phyloP scores from a whole-genome alignment of 331 rosid genomes.

The Ulmus americana region DNA sequence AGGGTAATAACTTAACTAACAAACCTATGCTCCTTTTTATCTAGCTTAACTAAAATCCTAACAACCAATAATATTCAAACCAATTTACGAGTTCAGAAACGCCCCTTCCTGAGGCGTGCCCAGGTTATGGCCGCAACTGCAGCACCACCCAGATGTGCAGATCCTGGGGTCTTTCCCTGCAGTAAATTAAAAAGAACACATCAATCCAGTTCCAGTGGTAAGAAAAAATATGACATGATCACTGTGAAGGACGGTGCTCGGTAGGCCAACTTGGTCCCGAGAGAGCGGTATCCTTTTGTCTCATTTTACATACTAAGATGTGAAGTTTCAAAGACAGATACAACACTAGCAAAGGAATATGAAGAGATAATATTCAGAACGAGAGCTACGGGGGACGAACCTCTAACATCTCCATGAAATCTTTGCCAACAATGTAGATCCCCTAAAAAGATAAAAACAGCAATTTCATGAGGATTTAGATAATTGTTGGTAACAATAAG shows the following conservation, averaged over 20 bases:
- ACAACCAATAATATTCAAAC: neutral
- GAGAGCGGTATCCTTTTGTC: neutral
- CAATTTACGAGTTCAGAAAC: constrained; percentile 32
- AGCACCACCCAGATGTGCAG: constrained; percentile 88
- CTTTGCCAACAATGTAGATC: constrained; percentile 62
- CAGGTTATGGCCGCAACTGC: constrained; percentile 84
- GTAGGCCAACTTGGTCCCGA: neutral
- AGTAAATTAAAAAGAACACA: constrained; percentile 3
- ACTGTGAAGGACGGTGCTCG: neutral
- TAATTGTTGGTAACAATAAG: constrained; percentile 15
- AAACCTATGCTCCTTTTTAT: neutral
- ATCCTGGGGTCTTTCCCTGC: constrained; percentile 76
- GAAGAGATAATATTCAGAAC: neutral
- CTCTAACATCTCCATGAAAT: constrained; percentile 52
- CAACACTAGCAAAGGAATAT: neutral
- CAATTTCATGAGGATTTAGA: constrained; percentile 20
- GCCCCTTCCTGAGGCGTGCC: constrained; percentile 60
- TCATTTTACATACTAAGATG: neutral
- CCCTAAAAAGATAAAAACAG: constrained; percentile 54
- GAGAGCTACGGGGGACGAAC: constrained; percentile 30
- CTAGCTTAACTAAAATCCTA: neutral
- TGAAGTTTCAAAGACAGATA: neutral
- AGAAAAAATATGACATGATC: neutral
- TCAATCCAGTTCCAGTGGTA: neutral
- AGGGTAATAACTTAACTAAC: too few species aligned